phyloP scores from a whole-genome alignment of 2,329 filamentous ascomycete genomes.

The Aphanoascus verrucosus region DNA sequence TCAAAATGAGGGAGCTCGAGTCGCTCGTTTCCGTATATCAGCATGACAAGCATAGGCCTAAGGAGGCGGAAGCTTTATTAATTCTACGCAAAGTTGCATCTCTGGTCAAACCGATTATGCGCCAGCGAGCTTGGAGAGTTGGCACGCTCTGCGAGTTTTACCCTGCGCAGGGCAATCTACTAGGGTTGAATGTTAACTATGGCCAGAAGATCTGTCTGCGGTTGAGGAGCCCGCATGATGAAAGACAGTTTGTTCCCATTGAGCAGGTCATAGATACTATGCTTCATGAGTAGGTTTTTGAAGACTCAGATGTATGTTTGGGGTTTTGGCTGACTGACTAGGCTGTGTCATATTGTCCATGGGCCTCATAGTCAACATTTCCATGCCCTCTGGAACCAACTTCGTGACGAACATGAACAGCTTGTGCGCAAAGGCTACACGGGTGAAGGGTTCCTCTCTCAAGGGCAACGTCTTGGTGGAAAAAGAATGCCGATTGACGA shows the following conservation, averaged over 20 bases:
- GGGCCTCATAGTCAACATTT: slow-evolving; percentile 77
- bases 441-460: slow-evolving; percentile 73
- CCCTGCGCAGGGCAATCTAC: slow-evolving; percentile 59
- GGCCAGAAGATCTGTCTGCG: slow-evolving; percentile 74
- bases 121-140: slow-evolving; percentile 71
- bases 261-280: slow-evolving; percentile 81
- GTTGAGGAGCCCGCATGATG: slow-evolving; percentile 64
- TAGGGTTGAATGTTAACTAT: slow-evolving; percentile 70
- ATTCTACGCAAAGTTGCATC: slow-evolving; percentile 72
- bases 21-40: slow-evolving; percentile 42
- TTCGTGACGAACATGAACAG: slow-evolving; percentile 73
- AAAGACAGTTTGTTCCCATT: slow-evolving; percentile 64
- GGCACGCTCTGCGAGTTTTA: slow-evolving; percentile 74
- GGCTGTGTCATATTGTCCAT: slow-evolving; percentile 71
- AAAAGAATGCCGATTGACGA: slow-evolving; percentile 56
- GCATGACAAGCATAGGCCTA: slow-evolving; percentile 41
- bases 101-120: slow-evolving; percentile 89
- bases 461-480: slow-evolving; percentile 65
- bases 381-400: slow-evolving; percentile 76
- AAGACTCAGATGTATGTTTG: not conserved
- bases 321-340: slow-evolving; percentile 20
- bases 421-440: slow-evolving; percentile 74
- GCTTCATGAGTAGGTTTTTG: slow-evolving; percentile 60
- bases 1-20: slow-evolving; percentile 35
- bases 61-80: slow-evolving; percentile 44